A percentile compares a stretch with the other conserved stretches of the same genome.
Conservation (phyloP, 2,329 filamentous ascomycete genomes). For the Dendryphion nanum region DNA sequence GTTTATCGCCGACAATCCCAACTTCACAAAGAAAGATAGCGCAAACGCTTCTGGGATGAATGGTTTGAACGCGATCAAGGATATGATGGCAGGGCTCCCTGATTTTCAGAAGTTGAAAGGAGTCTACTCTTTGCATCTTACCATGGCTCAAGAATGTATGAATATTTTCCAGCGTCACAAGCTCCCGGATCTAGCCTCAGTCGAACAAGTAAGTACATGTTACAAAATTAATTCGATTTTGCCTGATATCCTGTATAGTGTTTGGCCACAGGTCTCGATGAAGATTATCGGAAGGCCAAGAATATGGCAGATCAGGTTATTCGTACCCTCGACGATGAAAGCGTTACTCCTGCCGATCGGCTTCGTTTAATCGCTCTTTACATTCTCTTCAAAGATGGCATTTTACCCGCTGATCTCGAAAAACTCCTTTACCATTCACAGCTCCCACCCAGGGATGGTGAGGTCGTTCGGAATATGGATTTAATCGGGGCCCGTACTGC, state of each 20-base stretch:
- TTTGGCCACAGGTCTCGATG: slow-evolving; percentile 86
- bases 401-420: slow-evolving; percentile 79
- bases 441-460: slow-evolving; percentile 70
- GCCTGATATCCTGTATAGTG: slow-evolving; percentile 48
- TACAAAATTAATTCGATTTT: background rate
- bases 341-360: slow-evolving; percentile 69
- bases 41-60: slow-evolving; percentile 74
- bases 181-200: slow-evolving; percentile 78
- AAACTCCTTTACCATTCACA: slow-evolving; percentile 81
- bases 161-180: slow-evolving; percentile 84
- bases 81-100: slow-evolving; percentile 92
- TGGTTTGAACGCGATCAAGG: slow-evolving; percentile 86
- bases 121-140: slow-evolving; percentile 88
- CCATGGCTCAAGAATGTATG: slow-evolving; percentile 98
- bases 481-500: slow-evolving; percentile 74
- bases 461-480: slow-evolving; percentile 74
- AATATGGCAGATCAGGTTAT: slow-evolving; percentile 83
- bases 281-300: slow-evolving; percentile 88
- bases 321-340: slow-evolving; percentile 82
- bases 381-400: slow-evolving; percentile 79
- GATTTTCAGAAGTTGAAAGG: slow-evolving; percentile 97
- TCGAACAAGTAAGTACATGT: slow-evolving; percentile 72
- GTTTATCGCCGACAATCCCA: slow-evolving; percentile 86
- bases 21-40: slow-evolving; percentile 75
- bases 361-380: slow-evolving; percentile 84